These are phyloP conservation scores for Clonostachys rhizophaga DNA, from an alignment of 2,329 filamentous ascomycete genomes.

Conservation along the genomic window DNA sequence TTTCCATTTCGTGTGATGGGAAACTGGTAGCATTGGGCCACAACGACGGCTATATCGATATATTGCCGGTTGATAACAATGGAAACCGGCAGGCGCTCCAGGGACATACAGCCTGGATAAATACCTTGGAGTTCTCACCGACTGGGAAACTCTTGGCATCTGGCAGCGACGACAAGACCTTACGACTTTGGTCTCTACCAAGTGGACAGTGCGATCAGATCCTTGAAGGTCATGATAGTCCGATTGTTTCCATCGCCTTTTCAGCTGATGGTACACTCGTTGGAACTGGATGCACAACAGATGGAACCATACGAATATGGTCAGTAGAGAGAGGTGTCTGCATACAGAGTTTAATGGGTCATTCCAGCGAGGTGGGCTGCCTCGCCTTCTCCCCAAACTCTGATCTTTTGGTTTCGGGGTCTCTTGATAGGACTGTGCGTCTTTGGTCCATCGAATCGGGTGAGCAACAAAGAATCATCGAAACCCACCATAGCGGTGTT, in stretches of 20 bases:
- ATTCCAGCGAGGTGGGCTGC: too few relatives aligned
- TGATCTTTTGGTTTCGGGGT: neutral
- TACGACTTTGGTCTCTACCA: constrained; percentile 8
- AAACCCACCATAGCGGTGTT: neutral
- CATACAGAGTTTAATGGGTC: too few relatives aligned
- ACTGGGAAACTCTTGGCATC: constrained; percentile 4
- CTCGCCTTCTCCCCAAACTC: too few relatives aligned
- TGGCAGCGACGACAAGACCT: constrained; percentile 3
- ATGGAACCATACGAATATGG: too few relatives aligned
- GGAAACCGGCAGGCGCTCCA: neutral
- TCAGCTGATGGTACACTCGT: neutral
- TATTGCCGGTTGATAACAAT: neutral
- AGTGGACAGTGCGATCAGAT: constrained; percentile 2
- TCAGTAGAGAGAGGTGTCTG: too few relatives aligned
- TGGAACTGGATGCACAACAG: neutral
- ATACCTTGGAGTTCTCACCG: neutral
- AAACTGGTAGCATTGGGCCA: constrained; percentile 2
- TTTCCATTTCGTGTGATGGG: neutral
- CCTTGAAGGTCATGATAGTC: constrained; percentile 3
- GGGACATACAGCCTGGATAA: neutral
- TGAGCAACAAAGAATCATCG: neutral
- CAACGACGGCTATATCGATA: constrained; percentile 1
- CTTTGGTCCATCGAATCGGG: constrained; percentile 3
- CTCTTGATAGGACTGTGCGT: neutral
- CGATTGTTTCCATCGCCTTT: constrained; percentile 2